These are phyloP conservation scores for Polysphondylium violaceum DNA, from an alignment of 78 protist genomes.

Conservation along the genomic window DNA sequence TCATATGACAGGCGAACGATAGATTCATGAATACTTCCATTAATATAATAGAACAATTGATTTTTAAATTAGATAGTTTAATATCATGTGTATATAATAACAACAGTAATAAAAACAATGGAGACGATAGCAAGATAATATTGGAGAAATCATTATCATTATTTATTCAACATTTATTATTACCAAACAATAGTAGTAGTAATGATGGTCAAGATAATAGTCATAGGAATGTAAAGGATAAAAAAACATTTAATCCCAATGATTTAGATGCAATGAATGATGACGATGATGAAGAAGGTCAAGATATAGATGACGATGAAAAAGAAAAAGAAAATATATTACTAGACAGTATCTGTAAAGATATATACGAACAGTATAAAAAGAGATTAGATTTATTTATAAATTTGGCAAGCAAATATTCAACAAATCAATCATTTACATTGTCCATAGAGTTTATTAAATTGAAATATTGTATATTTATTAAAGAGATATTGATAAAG, in stretches of 20 bases:
- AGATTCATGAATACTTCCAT: no score
- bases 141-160: no score
- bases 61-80: no score
- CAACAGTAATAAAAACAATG: no score
- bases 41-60: no score
- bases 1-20: no score
- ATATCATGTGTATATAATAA: no score
- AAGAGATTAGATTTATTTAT: slow-evolving; percentile 6
- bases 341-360: background rate
- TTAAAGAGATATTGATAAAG: slow-evolving; percentile 6
- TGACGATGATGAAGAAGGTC: slow-evolving; percentile 2
- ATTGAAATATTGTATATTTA: slow-evolving; percentile 14
- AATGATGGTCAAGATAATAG: no score
- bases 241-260: slow-evolving; percentile 35
- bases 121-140: no score
- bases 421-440: background rate
- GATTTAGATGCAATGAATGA: slow-evolving; percentile 62
- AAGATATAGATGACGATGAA: background rate
- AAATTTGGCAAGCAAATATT: background rate
- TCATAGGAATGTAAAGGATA: no score
- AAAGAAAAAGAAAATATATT: background rate
- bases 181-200: no score
- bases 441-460: background rate
- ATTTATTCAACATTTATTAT: no score
- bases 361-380: background rate